Conservation (phyloP, 2,329 filamentous ascomycete species). For the Ophiostoma fasciatum region DNA sequence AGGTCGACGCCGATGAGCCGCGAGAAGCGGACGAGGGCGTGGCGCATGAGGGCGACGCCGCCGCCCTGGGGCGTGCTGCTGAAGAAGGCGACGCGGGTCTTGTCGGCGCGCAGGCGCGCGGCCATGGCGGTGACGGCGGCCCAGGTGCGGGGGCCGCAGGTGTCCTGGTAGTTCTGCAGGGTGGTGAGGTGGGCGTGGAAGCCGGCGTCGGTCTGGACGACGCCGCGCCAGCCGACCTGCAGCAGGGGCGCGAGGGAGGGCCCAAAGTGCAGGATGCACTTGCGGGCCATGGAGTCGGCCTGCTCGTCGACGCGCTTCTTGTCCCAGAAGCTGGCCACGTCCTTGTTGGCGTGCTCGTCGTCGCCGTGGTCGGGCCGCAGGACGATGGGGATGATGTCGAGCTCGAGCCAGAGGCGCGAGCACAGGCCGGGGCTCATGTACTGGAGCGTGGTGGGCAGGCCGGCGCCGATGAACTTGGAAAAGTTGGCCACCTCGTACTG, state of each 20-base stretch:
- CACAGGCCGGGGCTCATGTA: slow-evolving; percentile 49
- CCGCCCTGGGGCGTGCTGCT: slow-evolving; percentile 71
- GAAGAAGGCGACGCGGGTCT: slow-evolving; percentile 62
- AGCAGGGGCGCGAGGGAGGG: slow-evolving; percentile 56
- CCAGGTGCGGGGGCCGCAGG: slow-evolving; percentile 50
- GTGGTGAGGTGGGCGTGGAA: slow-evolving; percentile 45
- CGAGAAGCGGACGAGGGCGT: slow-evolving; percentile 60
- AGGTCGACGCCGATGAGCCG: slow-evolving; percentile 51
- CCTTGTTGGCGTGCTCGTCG: slow-evolving; percentile 26
- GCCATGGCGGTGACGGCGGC: slow-evolving; percentile 48
- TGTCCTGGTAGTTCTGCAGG: slow-evolving; percentile 43
- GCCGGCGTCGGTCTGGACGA: slow-evolving; percentile 55
- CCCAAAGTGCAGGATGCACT: slow-evolving; percentile 64
- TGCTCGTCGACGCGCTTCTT: slow-evolving; percentile 59
- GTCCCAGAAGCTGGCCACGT: slow-evolving; percentile 32
- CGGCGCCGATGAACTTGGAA: slow-evolving; percentile 61
- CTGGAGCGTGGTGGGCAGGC: slow-evolving; percentile 47
- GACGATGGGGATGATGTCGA: slow-evolving; percentile 62
- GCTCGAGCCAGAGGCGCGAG: slow-evolving; percentile 57
- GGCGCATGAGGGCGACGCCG: slow-evolving; percentile 68
- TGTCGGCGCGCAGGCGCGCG: slow-evolving; percentile 44
- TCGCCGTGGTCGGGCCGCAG: slow-evolving; percentile 36
- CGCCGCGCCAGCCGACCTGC: slow-evolving; percentile 49
- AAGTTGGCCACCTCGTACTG: slow-evolving; percentile 49
- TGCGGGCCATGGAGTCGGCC: slow-evolving; percentile 67